Base-by-base conservation (phyloP, 306 rosid species). In the Medicago ruthenica region DNA sequence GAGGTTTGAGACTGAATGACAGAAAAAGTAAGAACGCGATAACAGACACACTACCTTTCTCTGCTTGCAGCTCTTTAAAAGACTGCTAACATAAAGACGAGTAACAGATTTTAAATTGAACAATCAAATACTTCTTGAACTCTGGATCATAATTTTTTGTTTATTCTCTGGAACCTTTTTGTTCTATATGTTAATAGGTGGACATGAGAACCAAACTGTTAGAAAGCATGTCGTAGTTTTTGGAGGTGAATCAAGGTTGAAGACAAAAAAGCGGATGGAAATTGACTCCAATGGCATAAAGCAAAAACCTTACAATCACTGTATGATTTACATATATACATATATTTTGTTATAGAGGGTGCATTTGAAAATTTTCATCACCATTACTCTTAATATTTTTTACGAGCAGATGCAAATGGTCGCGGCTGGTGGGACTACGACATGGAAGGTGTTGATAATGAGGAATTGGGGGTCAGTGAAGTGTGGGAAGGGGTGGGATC, bases 401-500 rank as follows among this genome's bases (percentile, higher is more conserved):
- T 0, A 61, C 22, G 74, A 13, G 61, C 89, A 94, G 96, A 94
- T 87, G 88, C 87, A 67, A 88, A 90, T 76, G 98, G 98, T n/a
- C 13, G 85, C 14, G 98, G 98, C 50, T 91, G 92, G 91, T 94
- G 98, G 98, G 96, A 92, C 85, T 63, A 80, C 61, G 79, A 90
- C 82, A 90, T 87, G 97, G 98, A 91, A 80, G 98, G 97, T 34
- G 76, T 94, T 81, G 97, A 91, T 81, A 87, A 80, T 24, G 96
- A 88, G 83, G 96, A 80, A 84, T 83, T 94, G 14, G 97, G 97
- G 20, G 60, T 74, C 80, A 87, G 50, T 84, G 97, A 94, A 76
- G 93, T 87, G 41, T 94, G 98, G 98, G 98, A 94, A 82, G 98
- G 98, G 42, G 90, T 94, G 77, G 98, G 98, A 6, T 90, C 97